A percentile compares a stretch with the other conserved stretches of the same genome.
Conservation (phyloP, 352 stramenopile genomes). For the Phytophthora palmivora region DNA sequence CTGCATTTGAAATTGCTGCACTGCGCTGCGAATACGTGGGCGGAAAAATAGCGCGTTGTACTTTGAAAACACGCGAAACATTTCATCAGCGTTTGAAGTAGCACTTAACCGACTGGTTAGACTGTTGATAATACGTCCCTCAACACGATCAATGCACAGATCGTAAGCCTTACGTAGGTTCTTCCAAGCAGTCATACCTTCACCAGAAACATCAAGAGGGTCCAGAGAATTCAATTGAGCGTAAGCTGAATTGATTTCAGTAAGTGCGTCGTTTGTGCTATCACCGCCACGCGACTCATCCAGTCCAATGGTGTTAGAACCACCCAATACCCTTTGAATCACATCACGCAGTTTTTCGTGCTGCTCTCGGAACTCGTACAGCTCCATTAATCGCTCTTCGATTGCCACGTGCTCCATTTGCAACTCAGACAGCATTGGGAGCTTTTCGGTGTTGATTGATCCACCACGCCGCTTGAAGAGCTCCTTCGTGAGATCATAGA, state of each 20-base stretch:
- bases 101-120: slow-evolving; percentile 88
- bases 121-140: slow-evolving; percentile 92
- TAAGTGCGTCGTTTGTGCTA: slow-evolving; percentile 80
- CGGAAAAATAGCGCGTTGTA: slow-evolving; percentile 99
- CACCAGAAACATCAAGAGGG: slow-evolving; percentile 86
- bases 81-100: slow-evolving; percentile 94
- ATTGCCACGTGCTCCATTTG: slow-evolving; percentile 89
- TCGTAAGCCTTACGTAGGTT: slow-evolving; percentile 92
- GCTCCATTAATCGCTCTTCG: slow-evolving; percentile 87
- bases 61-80: slow-evolving; percentile 97
- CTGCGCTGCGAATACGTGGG: slow-evolving; percentile 93
- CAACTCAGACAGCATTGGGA: slow-evolving; percentile 79
- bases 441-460: slow-evolving; percentile 85
- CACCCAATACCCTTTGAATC: slow-evolving; percentile 86
- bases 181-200: slow-evolving; percentile 86
- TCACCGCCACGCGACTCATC: slow-evolving; percentile 56
- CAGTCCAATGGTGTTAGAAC: slow-evolving; percentile 38
- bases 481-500: slow-evolving; percentile 91
- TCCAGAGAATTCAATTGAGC: slow-evolving; percentile 80
- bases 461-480: slow-evolving; percentile 83
- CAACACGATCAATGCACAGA: slow-evolving; percentile 91
- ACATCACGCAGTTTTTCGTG: slow-evolving; percentile 92
- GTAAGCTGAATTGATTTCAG: slow-evolving; percentile 92
- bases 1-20: slow-evolving; percentile 99
- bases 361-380: slow-evolving; percentile 92